Conservation (phyloP, 805 yeast species). For the Wickerhamiella nectarea region DNA sequence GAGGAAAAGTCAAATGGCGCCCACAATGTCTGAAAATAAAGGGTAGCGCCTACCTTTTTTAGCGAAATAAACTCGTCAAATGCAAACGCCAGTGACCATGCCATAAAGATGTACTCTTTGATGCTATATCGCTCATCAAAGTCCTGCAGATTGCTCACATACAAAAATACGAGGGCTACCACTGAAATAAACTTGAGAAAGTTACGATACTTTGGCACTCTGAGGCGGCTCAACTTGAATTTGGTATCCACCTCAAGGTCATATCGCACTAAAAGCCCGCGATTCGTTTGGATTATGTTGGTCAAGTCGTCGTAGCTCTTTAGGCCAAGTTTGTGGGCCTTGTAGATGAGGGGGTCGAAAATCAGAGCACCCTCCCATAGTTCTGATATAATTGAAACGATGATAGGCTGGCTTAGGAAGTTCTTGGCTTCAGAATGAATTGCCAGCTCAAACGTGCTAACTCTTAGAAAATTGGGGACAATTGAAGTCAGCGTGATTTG, state of each 20-base stretch:
- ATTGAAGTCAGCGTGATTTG: constrained; percentile 11
- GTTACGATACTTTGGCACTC: constrained; percentile 30
- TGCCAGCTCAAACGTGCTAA: constrained; percentile 37
- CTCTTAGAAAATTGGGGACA: constrained; percentile 29
- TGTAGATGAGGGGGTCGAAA: constrained; percentile 28
- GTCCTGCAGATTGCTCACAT: constrained; percentile 20
- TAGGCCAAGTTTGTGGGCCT: constrained; percentile 23
- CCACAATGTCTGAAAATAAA: constrained; percentile 41
- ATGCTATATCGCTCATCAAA: constrained; percentile 13
- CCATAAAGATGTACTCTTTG: constrained; percentile 31
- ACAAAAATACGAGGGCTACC: constrained; percentile 23
- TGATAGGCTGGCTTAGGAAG: constrained; percentile 39
- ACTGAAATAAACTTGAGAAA: constrained; percentile 23
- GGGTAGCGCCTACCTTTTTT: constrained; percentile 32
- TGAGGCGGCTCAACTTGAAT: constrained; percentile 27
- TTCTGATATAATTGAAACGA: constrained; percentile 34
- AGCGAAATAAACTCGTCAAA: constrained; percentile 35
- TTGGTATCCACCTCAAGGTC: constrained; percentile 25
- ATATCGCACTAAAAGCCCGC: constrained; percentile 27
- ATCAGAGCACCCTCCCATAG: constrained; percentile 41
- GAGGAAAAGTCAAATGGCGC: constrained; percentile 36
- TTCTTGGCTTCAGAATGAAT: constrained; percentile 40
- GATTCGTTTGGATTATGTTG: constrained; percentile 19
- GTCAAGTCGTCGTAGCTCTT: constrained; percentile 19
- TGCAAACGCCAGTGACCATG: constrained; percentile 35